Evolutionary conservation across 2,329 filamentous ascomycete species (phyloP).

Genomic region (Daldinia sp.): DNA sequence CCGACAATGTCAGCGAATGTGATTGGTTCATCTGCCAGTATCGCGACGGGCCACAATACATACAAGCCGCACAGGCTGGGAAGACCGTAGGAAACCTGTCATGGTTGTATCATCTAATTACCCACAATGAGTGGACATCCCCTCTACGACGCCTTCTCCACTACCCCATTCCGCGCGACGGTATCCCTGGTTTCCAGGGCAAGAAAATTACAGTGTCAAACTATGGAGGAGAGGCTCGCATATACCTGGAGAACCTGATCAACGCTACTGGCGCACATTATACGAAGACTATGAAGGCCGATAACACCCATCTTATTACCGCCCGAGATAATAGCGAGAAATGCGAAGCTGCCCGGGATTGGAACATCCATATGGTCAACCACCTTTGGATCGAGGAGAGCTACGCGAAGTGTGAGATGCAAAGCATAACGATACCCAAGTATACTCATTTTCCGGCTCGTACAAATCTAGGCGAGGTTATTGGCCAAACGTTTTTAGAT

Average conservation of each 20-base stretch:
- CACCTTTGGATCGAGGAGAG: conserved; percentile 98
- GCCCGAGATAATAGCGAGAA: conserved; percentile 93
- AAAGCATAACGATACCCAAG: conserved; percentile 76
- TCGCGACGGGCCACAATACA: conserved; percentile 83
- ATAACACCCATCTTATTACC: conserved; percentile 96
- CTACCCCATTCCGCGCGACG: conserved; percentile 83
- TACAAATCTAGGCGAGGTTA: conserved; percentile 92
- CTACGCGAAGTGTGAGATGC: conserved; percentile 87
- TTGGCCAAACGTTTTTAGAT: conserved; percentile 88
- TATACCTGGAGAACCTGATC: conserved; percentile 93
- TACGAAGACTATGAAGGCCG: conserved; percentile 93
- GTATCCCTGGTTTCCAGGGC: conserved; percentile 82
- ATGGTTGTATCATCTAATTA: conserved; percentile 94
- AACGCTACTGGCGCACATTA: conserved; percentile 86
- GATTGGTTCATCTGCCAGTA: conserved; percentile 91
- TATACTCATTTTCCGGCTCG: conserved; percentile 89
- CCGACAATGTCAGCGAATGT: conserved; percentile 73
- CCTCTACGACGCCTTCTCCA: conserved; percentile 86
- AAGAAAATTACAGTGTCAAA: conserved; percentile 92
- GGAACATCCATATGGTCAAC: conserved; percentile 90
- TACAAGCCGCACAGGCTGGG: conserved; percentile 77
- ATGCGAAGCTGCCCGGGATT: conserved; percentile 90
- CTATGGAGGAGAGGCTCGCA: conserved; percentile 92
- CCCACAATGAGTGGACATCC: conserved; percentile 88
- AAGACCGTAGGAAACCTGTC: conserved; percentile 92